Conservation (phyloP, 805 yeast genomes). For the Suhomyces emberorum region DNA sequence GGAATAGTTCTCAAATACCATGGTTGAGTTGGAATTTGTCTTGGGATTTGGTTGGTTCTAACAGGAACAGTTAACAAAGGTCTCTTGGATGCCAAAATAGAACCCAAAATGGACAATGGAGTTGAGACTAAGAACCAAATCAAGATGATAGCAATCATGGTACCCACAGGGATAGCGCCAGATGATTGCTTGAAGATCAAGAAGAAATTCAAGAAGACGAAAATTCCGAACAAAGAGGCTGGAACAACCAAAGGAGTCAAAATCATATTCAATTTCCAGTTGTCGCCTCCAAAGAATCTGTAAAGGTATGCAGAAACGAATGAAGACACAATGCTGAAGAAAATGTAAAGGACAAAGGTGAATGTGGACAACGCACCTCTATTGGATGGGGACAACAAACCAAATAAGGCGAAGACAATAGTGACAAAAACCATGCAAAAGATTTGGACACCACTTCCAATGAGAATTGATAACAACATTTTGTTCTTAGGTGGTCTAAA, state of each 20-base stretch:
- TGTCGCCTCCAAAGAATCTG: conserved; percentile 87
- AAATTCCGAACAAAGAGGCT: conserved; percentile 60
- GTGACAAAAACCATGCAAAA: conserved; percentile 73
- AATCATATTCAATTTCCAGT: conserved; percentile 82
- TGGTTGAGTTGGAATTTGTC: conserved; percentile 93
- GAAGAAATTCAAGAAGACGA: conserved; percentile 76
- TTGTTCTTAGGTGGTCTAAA: conserved; percentile 77
- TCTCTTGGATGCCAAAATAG: conserved; percentile 68
- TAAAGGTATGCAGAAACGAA: conserved; percentile 82
- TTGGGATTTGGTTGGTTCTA: conserved; percentile 89
- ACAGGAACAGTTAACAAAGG: conserved; percentile 67
- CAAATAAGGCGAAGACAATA: conserved; percentile 78
- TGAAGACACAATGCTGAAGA: conserved; percentile 81
- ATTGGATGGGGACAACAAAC: conserved; percentile 88
- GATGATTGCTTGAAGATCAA: conserved; percentile 76
- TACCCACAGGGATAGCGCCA: conserved; percentile 92
- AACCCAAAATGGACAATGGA: conserved; percentile 83
- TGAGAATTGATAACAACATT: conserved; percentile 69
- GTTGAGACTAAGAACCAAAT: conserved; percentile 86
- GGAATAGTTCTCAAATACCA: conserved; percentile 71
- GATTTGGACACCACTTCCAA: conserved; percentile 87
- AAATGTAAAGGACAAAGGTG: conserved; percentile 77
- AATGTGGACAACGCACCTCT: conserved; percentile 92
- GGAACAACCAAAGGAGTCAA: conserved; percentile 86
- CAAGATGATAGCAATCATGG: conserved; percentile 73